Percentiles rank a stretch among this genome's conserved stretches.
These are phyloP conservation scores for Gymnopilus junonius DNA, from an alignment of 768 basidiomycete genomes.

Conservation along the genomic window DNA sequence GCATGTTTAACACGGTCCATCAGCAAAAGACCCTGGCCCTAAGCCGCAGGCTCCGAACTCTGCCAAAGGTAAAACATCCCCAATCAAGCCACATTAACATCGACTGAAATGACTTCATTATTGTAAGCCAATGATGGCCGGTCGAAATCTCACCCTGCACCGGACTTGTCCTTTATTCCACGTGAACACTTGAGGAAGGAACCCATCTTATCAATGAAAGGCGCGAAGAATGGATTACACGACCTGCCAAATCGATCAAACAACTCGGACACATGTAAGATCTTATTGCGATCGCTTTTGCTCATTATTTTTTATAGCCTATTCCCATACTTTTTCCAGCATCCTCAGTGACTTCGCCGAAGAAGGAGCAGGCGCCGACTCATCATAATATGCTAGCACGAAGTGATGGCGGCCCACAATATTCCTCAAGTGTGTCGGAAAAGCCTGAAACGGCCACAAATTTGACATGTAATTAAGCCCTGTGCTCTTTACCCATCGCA, in stretches of 20 bases:
- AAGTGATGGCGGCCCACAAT: slow-evolving; percentile 3
- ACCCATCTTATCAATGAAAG: slow-evolving; percentile 1
- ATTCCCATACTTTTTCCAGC: slow-evolving; percentile 6
- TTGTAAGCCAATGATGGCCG: slow-evolving; percentile 6
- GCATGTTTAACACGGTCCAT: slow-evolving; percentile 1
- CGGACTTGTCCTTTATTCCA: slow-evolving; percentile 3
- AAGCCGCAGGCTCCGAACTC: slow-evolving; percentile 4
- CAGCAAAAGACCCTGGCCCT: slow-evolving; percentile 6
- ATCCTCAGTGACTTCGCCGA: slow-evolving; percentile 5
- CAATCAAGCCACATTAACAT: slow-evolving; percentile 6
- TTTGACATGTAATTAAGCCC: slow-evolving; percentile 10
- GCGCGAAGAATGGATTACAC: slow-evolving; percentile 2
- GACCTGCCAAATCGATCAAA: slow-evolving; percentile 5
- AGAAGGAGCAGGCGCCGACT: slow-evolving; percentile 4
- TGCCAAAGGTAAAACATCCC: slow-evolving; percentile 7
- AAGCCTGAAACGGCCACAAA: slow-evolving; percentile 5
- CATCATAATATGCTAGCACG: slow-evolving; percentile 2
- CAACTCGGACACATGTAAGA: slow-evolving; percentile 8
- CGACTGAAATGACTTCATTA: slow-evolving; percentile 7
- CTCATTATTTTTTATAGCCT: slow-evolving; percentile 1
- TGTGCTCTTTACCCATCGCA: slow-evolving; percentile 5
- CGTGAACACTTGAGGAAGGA: not conserved
- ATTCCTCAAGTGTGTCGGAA: not conserved
- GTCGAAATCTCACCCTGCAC: slow-evolving; percentile 8
- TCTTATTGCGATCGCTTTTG: slow-evolving; percentile 4